phyloP scores from a whole-genome alignment of 139 green algal genomes.

The Chlorella sp. region DNA sequence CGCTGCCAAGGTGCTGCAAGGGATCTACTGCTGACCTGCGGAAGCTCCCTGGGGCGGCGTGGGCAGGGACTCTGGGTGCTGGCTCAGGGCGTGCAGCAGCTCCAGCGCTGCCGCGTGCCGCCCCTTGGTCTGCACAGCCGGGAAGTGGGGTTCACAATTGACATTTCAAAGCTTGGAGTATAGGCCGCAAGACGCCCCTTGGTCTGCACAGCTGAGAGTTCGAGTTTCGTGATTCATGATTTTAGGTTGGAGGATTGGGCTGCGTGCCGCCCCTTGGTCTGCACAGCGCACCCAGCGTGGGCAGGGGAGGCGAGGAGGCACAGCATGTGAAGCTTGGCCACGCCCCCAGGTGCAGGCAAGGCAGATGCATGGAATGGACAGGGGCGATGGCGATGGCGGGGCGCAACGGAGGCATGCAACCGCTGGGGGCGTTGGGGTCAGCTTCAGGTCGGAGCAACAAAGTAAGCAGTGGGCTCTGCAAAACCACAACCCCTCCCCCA shows the following conservation, averaged over 20 bases:
- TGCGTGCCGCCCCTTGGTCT: constrained; percentile 52
- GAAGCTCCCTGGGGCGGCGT: constrained; percentile 50
- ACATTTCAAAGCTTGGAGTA: no score
- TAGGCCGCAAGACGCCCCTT: no score
- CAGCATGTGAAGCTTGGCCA: background rate
- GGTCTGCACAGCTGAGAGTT: no score
- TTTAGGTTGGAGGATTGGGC: no score
- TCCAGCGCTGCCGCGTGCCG: constrained; percentile 68
- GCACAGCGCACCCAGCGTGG: background rate
- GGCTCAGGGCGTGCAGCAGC: constrained; percentile 72
- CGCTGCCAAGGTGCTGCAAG: no score
- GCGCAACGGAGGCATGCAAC: background rate
- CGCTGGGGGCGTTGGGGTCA: no score
- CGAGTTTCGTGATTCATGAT: no score
- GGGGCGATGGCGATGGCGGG: background rate
- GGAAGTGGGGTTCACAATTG: no score
- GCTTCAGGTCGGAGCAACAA: no score
- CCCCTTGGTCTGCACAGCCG: constrained; percentile 36
- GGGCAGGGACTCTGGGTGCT: constrained; percentile 47
- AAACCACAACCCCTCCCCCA: no score
- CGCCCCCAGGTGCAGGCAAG: background rate
- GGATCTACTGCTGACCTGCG: constrained; percentile 13
- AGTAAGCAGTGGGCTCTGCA: no score
- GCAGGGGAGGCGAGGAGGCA: background rate
- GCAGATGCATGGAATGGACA: background rate